A percentile compares a stretch with the other conserved stretches of the same genome.
Evolutionary conservation across 2,329 filamentous ascomycete species (phyloP).

Genomic region (Microcyclospora pomicola): DNA sequence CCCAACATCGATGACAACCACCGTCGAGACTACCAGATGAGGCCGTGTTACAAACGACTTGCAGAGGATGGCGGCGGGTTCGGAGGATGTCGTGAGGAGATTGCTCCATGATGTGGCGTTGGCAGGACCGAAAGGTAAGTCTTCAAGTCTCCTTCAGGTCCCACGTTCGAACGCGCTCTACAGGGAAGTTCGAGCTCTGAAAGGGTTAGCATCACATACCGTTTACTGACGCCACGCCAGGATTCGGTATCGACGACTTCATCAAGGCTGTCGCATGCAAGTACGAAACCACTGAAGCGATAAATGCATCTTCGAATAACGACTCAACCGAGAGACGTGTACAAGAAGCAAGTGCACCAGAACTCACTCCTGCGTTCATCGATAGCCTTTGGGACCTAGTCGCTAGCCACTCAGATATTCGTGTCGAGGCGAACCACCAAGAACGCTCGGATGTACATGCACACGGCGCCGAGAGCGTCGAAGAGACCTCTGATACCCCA

Average conservation of each 20-base stretch:
- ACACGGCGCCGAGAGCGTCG: constrained; percentile 17
- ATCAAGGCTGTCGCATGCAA: constrained; percentile 19
- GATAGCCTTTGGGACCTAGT: constrained; percentile 46
- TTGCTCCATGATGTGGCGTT: constrained; percentile 46
- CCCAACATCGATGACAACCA: no score
- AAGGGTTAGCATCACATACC: constrained; percentile 1
- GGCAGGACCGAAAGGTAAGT: constrained; percentile 43
- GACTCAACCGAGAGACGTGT: no score
- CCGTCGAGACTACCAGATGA: no score
- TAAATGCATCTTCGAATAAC: constrained; percentile 4
- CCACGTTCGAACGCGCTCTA: not conserved
- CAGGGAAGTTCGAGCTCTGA: not conserved
- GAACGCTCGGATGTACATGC: constrained; percentile 30
- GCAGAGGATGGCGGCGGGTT: constrained; percentile 20
- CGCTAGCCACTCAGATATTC: constrained; percentile 42
- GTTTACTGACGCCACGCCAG: constrained; percentile 13
- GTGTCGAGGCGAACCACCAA: constrained; percentile 21
- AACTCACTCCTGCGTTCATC: constrained; percentile 37
- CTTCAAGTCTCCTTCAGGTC: not conserved
- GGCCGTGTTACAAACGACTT: no score
- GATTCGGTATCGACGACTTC: constrained; percentile 29
- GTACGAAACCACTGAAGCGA: constrained; percentile 9
- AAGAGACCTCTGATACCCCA: constrained; percentile 10
- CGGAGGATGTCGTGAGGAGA: constrained; percentile 45
- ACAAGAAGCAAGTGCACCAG: no score